Conservation (phyloP, 2,329 filamentous ascomycete species). For the Microdochium trichocladiopsis region DNA sequence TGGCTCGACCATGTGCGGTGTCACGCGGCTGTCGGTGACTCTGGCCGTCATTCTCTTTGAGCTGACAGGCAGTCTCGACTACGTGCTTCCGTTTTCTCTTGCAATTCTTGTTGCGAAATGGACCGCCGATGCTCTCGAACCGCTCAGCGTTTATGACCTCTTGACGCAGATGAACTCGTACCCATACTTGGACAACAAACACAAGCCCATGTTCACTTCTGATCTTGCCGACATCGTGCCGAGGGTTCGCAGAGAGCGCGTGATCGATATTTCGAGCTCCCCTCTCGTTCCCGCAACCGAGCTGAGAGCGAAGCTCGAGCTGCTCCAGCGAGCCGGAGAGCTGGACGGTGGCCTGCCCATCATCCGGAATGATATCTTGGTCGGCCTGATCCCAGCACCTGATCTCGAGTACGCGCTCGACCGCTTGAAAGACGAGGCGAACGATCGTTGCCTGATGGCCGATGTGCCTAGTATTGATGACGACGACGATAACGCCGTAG, state of each 20-base stretch:
- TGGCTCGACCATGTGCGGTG: constrained; percentile 95
- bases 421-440: constrained; percentile 67
- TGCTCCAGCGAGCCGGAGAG: constrained; percentile 78
- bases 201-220: constrained; percentile 83
- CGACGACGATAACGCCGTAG: constrained; percentile 44
- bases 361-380: constrained; percentile 67
- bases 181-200: constrained; percentile 94
- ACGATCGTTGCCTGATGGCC: constrained; percentile 76
- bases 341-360: constrained; percentile 90
- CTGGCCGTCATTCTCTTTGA: constrained; percentile 94
- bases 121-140: constrained; percentile 93
- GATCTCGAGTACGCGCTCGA: constrained; percentile 93
- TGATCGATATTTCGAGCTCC: constrained; percentile 84
- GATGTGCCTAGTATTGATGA: constrained; percentile 57
- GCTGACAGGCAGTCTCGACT: constrained; percentile 87
- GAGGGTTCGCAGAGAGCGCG: constrained; percentile 63
- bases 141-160: constrained; percentile 90
- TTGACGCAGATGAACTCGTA: constrained; percentile 97
- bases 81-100: constrained; percentile 90
- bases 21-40: constrained; percentile 88
- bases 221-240: constrained; percentile 83
- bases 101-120: constrained; percentile 94
- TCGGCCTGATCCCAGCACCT: constrained; percentile 87
- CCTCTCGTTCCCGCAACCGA: constrained; percentile 70
- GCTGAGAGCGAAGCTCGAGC: constrained; percentile 73